Percentiles rank a stretch among this genome's conserved stretches.
Evolutionary conservation across 2,329 filamentous ascomycete genomes (phyloP).

Genomic region (Fusarium globosum): DNA sequence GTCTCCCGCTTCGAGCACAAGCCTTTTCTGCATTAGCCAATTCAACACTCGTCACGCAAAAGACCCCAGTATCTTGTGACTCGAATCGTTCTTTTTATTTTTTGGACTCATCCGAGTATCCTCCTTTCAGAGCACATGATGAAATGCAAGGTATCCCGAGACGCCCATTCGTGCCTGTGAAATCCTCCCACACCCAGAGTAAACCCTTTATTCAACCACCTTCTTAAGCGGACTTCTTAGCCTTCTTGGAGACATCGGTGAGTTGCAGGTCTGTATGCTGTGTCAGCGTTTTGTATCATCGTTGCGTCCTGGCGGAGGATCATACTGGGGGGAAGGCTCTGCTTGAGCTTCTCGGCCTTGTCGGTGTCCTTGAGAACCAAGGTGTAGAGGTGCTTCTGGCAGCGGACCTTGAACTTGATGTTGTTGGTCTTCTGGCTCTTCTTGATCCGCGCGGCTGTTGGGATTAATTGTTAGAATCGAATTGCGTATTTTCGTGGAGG

Average conservation of each 20-base stretch:
- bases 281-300: constrained; percentile 15
- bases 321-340: constrained; percentile 97
- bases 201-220: constrained; percentile 42
- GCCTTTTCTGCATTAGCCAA: constrained; percentile 40
- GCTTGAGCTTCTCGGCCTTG: constrained; percentile 99
- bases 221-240: constrained; percentile 47
- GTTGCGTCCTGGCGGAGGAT: constrained; percentile 38
- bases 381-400: constrained; percentile 95
- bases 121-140: constrained; percentile 55
- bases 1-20: constrained; percentile 41
- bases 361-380: constrained; percentile 98
- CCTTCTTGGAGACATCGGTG: constrained; percentile 68
- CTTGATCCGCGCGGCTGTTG: constrained; percentile 88
- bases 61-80: constrained; percentile 34
- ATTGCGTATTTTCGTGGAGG: constrained; percentile 24
- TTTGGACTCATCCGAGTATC: constrained; percentile 53
- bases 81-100: constrained; percentile 51
- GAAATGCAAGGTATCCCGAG: constrained; percentile 67
- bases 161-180: constrained; percentile 63
- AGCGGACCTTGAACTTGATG: constrained; percentile 99
- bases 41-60: constrained; percentile 20
- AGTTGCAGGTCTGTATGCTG: constrained; percentile 60
- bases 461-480: constrained; percentile 46
- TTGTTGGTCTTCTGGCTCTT: constrained; percentile 90
- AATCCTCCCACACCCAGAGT: constrained; percentile 48